phyloP scores from a whole-genome alignment of 2,329 filamentous ascomycete species.

The Cercospora sojina region DNA sequence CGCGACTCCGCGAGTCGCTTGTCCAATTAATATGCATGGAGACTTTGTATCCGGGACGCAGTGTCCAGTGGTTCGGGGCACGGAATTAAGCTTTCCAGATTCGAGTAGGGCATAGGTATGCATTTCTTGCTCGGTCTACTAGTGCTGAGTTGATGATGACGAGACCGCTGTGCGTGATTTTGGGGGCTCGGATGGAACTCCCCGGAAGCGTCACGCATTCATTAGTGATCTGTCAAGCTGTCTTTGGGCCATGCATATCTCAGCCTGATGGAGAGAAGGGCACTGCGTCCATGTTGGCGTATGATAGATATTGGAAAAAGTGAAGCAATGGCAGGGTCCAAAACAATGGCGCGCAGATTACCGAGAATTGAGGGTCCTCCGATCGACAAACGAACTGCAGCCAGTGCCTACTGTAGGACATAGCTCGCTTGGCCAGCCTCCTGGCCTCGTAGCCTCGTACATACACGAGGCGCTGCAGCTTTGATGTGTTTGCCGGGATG shows the following conservation, averaged over 20 bases:
- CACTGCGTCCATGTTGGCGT: not conserved
- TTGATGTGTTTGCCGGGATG: not conserved
- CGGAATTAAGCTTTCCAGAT: not conserved
- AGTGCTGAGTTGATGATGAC: not conserved
- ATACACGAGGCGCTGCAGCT: not conserved
- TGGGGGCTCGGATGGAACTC: not conserved
- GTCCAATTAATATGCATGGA: not conserved
- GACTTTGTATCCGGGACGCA: not conserved
- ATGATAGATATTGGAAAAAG: not conserved
- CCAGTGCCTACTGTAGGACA: not conserved
- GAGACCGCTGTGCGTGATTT: not conserved
- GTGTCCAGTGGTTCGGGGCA: not conserved
- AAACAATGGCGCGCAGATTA: not conserved
- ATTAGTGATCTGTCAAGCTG: not conserved
- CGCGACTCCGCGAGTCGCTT: not conserved
- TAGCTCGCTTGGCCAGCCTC: not conserved
- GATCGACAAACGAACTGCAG: not conserved
- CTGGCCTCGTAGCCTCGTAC: not conserved
- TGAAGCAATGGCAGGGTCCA: not conserved
- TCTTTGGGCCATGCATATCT: not conserved
- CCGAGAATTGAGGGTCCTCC: not conserved
- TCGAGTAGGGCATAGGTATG: not conserved
- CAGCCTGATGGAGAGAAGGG: not conserved
- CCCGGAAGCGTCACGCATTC: not conserved
- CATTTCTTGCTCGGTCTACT: not conserved